Evolutionary conservation across 2,329 filamentous ascomycete genomes (phyloP), one percentile per base, ranked within the genome.

Genomic region (Penicillium sp.): DNA sequence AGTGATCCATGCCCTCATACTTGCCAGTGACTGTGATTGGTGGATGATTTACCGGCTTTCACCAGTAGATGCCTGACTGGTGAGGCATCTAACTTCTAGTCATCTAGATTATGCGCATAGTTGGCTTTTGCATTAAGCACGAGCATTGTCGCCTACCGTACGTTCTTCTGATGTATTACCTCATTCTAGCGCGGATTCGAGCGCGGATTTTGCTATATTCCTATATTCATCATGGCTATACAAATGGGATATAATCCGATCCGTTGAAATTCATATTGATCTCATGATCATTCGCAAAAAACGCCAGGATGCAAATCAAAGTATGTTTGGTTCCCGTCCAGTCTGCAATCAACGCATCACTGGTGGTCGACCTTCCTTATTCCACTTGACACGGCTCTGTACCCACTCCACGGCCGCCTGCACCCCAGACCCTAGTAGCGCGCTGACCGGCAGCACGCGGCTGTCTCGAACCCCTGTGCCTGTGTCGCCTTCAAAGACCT

Each of bases 331-430:
- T 25, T 29, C 39, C 31, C 39, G n/a, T 21, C 37, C 42, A 37
- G 33, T 9, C 16, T 27, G 27, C 7, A 33, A 58, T 84, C 81
- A 98, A 78, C 92, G 85, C 93, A 97, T 96, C 52, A 96, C 88
- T 2, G 95, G 95, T 61, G 93, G 93, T 60, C 95, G 83, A 4
- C 87, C 88, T 75, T 97, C 93, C 78, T 95, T 96, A 74, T 98
- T 98, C 92, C 95, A 98, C 75, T 91, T 92, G 27, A 98, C 92
- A 60, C 95, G 83, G 65, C 88, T 93, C 71, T 91, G 87, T 58
- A 99, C 81, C 95, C 95, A 99, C 71, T 98, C 95, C n/a, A 99
- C 90, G 1, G 95, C 93, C 79, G 98, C 95, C 69, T 86, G 87
- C 2, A 99, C 95, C 3, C 95, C 95, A 0, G 88, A 89, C 4